Conservation (phyloP, 129 eudicot genomes). For the Saposhnikovia divaricata region DNA sequence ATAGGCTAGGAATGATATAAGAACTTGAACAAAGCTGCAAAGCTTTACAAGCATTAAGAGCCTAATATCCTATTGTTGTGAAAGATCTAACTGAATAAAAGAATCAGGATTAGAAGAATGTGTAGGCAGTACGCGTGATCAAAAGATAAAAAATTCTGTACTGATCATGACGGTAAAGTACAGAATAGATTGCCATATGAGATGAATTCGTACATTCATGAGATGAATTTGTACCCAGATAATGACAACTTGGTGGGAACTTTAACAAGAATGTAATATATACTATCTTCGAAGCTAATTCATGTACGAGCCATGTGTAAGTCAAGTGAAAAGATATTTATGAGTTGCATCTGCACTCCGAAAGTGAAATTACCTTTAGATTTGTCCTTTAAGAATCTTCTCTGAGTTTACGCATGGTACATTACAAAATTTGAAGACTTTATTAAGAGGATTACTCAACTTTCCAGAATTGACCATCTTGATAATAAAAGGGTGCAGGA, state of each 20-base stretch:
- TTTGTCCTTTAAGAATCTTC: background rate
- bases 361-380: background rate
- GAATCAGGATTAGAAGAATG: constrained; percentile 14
- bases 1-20: background rate
- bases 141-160: constrained; percentile 16
- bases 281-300: constrained; percentile 5
- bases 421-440: background rate
- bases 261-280: background rate
- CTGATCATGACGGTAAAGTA: constrained; percentile 5
- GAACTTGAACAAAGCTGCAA: background rate
- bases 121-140: background rate
- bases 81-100: constrained; percentile 11
- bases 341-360: background rate
- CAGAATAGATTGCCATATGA: background rate
- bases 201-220: background rate
- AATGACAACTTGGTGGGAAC: constrained; percentile 2
- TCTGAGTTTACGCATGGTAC: constrained; percentile 1
- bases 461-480: background rate
- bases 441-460: background rate
- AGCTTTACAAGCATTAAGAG: constrained; percentile 16
- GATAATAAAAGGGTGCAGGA: background rate
- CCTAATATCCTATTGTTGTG: background rate
- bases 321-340: constrained; percentile 2
- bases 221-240: constrained; percentile 1
- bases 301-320: background rate